These are phyloP conservation scores for Pistacia vera DNA, from an alignment of 345 rosid genomes.

Conservation along the genomic window DNA sequence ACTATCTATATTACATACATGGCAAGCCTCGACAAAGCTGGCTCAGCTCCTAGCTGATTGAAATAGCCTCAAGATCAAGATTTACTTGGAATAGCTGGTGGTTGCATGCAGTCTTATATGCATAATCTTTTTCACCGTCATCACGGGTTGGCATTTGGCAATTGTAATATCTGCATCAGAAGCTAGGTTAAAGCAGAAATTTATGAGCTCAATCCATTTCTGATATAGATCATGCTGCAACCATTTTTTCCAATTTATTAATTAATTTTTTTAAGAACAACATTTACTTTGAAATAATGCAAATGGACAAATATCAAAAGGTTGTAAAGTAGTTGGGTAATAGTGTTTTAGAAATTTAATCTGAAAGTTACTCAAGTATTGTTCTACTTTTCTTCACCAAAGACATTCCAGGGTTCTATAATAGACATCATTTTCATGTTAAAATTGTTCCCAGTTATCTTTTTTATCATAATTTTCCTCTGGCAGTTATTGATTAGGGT, in stretches of 20 bases:
- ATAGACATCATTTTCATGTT: neutral
- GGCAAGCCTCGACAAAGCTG: slow-evolving; percentile 71
- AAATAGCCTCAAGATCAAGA: neutral
- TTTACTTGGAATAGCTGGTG: neutral
- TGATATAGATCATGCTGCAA: neutral
- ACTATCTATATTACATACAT: slow-evolving; percentile 85
- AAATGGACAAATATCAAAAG: slow-evolving; percentile 1
- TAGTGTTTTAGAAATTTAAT: neutral
- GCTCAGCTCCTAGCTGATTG: slow-evolving; percentile 21
- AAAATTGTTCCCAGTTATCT: neutral
- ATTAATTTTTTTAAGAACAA: neutral
- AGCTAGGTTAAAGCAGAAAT: neutral
- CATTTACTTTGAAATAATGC: neutral
- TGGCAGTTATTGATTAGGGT: too few relatives aligned
- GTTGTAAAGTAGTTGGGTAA: neutral
- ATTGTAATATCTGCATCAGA: neutral
- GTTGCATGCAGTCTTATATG: neutral
- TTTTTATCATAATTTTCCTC: too few relatives aligned
- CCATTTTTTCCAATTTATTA: neutral
- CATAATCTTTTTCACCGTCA: neutral
- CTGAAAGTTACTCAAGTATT: neutral
- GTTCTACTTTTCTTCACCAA: neutral
- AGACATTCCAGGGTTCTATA: neutral
- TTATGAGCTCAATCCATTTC: neutral
- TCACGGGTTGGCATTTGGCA: neutral